A percentile compares a stretch with the other conserved stretches of the same genome.
Evolutionary conservation across 2,329 filamentous ascomycete genomes (phyloP).

Genomic region (Apiospora marii): DNA sequence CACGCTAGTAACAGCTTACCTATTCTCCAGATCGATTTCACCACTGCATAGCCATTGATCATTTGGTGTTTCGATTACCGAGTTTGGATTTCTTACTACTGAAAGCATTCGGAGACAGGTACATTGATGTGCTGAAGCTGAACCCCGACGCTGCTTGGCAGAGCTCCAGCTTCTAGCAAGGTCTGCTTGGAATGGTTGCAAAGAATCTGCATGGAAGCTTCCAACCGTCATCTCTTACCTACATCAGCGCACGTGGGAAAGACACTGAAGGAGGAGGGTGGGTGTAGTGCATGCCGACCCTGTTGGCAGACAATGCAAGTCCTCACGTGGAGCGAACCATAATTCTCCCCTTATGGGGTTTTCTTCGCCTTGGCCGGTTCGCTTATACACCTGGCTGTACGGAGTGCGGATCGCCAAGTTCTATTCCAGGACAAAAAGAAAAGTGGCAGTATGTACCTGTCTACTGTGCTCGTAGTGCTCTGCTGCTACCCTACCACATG

Average conservation of each 20-base stretch:
- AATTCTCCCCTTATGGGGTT: background rate
- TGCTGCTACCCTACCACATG: too few species aligned
- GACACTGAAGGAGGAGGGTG: background rate
- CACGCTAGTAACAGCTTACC: background rate
- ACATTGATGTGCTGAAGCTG: background rate
- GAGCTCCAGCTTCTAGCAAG: background rate
- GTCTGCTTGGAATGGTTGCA: background rate
- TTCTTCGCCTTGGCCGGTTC: background rate
- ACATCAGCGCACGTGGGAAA: constrained; percentile 8
- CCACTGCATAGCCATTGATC: too few species aligned
- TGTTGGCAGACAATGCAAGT: background rate
- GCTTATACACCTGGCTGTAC: background rate
- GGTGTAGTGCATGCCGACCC: background rate
- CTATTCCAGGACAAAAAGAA: background rate
- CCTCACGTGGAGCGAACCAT: constrained; percentile 3
- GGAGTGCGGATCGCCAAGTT: background rate
- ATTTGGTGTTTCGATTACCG: too few species aligned
- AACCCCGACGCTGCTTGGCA: background rate
- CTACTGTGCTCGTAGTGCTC: too few species aligned
- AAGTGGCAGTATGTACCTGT: background rate
- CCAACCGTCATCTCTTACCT: background rate
- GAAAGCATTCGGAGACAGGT: background rate
- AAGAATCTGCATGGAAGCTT: constrained; percentile 5
- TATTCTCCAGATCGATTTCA: background rate
- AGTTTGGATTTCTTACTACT: background rate